Base-by-base conservation (phyloP, 2,329 filamentous ascomycete genomes). In the Trichoderma brevicompactum region DNA sequence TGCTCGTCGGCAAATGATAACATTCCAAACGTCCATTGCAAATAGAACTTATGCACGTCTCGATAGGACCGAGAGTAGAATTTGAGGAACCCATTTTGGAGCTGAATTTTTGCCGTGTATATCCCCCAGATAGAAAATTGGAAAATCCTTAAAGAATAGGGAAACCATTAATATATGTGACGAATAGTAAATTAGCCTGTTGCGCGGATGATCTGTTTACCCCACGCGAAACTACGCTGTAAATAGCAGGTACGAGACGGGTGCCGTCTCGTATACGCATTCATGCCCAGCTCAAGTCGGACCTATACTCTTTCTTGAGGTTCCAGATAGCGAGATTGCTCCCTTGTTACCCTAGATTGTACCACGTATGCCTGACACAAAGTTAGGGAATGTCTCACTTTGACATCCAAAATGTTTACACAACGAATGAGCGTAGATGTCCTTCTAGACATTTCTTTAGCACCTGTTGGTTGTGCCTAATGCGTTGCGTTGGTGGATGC, bases 11-110 rank as follows among this genome's bases (percentile, higher is more conserved):
- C 2, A 65, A 15, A 23, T 53, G 49, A 13, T 65, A 65, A 68
- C 84, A 86, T 68, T 73, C 72, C 15, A 68, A 66, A 46, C 80
- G 78, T 60, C 79, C 79, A 36, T 74, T 75, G 70, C 82, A 86
- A 66, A 85, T 77, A 23, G 73, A 67, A 61, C 78, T 73, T 41
- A 86, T 79, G 71, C 84, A 86, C 44, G 75, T 72, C 65, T 79
- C 74, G 49, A 84, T 69, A 4, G 78, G 72, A 15, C 74, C 73
- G 65, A 79, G 82, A 12, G 76, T 73, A 7, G 72, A 69, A 69
- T 80, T 78, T 49, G 46, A 59, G 19, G 23, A n/a, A 13, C 64
- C 64, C 64, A 65, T 61, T 17, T 23, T 36, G 48, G 19, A 52
- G 28, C 5, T 28, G 7, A 12, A 23, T 15, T 12, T 23, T 46